A percentile compares a stretch with the other conserved stretches of the same genome.
Evolutionary conservation across 2,329 filamentous ascomycete species (phyloP).

Genomic region (Botrytis fabae): DNA sequence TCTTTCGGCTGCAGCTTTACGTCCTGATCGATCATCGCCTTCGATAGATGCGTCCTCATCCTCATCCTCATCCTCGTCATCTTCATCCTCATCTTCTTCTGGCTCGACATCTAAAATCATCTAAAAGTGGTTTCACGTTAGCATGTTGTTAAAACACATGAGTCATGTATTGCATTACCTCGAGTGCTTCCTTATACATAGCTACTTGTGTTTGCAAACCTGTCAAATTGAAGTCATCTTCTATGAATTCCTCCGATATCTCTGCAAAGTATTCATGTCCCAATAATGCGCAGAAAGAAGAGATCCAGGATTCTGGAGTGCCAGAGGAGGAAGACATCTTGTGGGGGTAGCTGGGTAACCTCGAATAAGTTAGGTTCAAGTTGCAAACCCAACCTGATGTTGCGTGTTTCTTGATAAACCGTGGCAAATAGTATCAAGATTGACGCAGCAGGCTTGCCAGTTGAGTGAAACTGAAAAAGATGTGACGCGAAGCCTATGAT

Average conservation of each 20-base stretch:
- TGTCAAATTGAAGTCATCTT: conserved; percentile 99
- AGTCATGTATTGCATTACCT: conserved; percentile 51
- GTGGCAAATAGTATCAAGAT: neutral
- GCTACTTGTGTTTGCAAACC: conserved; percentile 92
- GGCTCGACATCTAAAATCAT: conserved; percentile 99
- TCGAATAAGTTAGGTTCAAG: neutral
- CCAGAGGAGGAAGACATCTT: conserved; percentile 42
- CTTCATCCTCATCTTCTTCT: conserved; percentile 87
- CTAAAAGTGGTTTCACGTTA: conserved; percentile 43
- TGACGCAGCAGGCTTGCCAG: neutral
- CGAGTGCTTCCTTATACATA: conserved; percentile 98
- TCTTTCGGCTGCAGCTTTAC: conserved; percentile 58
- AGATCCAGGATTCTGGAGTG: conserved; percentile 85
- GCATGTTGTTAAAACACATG: neutral
- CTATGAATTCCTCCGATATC: conserved; percentile 98
- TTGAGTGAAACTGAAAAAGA: neutral
- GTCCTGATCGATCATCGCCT: conserved; percentile 54
- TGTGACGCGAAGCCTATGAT: neutral
- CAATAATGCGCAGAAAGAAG: conserved; percentile 90
- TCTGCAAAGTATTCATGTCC: conserved; percentile 99
- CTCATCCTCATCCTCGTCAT: conserved; percentile 67
- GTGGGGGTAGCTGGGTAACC: conserved; percentile 11
- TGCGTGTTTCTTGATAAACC: neutral
- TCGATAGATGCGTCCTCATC: conserved; percentile 69
- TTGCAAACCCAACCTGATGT: conserved; percentile 10